These are phyloP conservation scores for Cryptococcus deneoformans DNA, from an alignment of 1,284 basidiomycete genomes.

Conservation along the genomic window DNA sequence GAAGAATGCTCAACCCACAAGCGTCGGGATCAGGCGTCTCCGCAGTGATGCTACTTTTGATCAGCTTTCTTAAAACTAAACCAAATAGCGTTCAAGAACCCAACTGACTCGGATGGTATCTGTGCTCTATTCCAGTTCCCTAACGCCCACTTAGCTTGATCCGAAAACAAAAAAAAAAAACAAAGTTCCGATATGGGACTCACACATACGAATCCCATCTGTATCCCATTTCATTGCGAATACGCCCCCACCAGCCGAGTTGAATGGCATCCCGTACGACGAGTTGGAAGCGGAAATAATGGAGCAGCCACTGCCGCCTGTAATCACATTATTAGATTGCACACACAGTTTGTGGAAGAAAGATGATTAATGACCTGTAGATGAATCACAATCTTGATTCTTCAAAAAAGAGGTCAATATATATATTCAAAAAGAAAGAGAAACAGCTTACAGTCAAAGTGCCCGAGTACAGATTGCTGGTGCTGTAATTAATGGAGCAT, in stretches of 20 bases:
- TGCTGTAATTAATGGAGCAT: slow-evolving; percentile 28
- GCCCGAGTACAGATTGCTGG: slow-evolving; percentile 31
- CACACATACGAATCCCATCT: slow-evolving; percentile 68
- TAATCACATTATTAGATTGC: slow-evolving; percentile 23
- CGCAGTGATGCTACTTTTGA: slow-evolving; percentile 52
- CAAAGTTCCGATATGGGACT: slow-evolving; percentile 13
- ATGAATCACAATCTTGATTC: slow-evolving; percentile 36
- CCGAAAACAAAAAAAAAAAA: not conserved
- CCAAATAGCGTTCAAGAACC: not conserved
- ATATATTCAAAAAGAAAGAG: not conserved
- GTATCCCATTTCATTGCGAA: slow-evolving; percentile 68
- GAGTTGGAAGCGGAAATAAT: slow-evolving; percentile 56
- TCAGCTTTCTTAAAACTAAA: not conserved
- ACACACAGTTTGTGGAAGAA: not conserved
- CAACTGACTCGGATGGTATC: slow-evolving; percentile 62
- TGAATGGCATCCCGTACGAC: slow-evolving; percentile 70
- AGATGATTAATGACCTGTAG: slow-evolving; percentile 17
- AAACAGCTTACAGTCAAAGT: slow-evolving; percentile 16
- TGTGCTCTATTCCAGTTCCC: slow-evolving; percentile 63
- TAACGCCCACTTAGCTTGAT: slow-evolving; percentile 2
- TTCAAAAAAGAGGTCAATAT: slow-evolving; percentile 6
- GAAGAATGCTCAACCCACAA: slow-evolving; percentile 49
- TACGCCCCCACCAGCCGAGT: slow-evolving; percentile 65
- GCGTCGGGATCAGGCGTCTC: slow-evolving; percentile 59
- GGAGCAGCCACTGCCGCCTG: slow-evolving; percentile 65